Evolutionary conservation across 1,139 yeast genomes (phyloP).

Genomic region (Pichia sp.): DNA sequence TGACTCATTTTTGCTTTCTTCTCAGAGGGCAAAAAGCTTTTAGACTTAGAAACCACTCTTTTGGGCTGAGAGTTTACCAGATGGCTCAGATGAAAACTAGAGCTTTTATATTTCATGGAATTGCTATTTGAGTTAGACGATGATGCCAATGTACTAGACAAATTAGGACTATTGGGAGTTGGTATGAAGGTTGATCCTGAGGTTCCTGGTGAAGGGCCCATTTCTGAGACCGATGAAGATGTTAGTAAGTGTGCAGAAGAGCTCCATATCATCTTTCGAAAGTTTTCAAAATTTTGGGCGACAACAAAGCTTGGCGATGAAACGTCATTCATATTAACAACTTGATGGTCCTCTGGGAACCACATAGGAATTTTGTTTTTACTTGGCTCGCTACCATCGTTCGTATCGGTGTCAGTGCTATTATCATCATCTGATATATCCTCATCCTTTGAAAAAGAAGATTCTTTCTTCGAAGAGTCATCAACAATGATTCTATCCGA

Average conservation of each 20-base stretch:
- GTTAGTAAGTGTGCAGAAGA: constrained; percentile 22
- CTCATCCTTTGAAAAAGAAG: neutral
- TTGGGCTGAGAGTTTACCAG: constrained; percentile 12
- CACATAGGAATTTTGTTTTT: constrained; percentile 25
- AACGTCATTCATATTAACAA: constrained; percentile 29
- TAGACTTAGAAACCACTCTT: neutral
- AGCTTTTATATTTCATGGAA: neutral
- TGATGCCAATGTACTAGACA: neutral
- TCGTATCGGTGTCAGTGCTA: neutral
- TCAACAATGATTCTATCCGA: constrained; percentile 6
- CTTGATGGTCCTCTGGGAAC: constrained; percentile 31
- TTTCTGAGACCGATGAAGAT: neutral
- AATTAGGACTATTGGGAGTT: neutral
- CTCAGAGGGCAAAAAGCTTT: constrained; percentile 9
- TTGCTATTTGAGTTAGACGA: neutral
- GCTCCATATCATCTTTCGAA: constrained; percentile 42
- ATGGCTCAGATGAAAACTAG: constrained; percentile 12
- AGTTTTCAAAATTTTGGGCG: constrained; percentile 53
- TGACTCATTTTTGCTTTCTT: constrained; percentile 22
- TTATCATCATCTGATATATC: neutral
- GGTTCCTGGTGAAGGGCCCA: neutral
- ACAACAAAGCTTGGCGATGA: constrained; percentile 41
- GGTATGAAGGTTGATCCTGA: neutral
- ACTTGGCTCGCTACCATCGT: constrained; percentile 5
- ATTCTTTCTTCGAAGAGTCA: neutral